Evolutionary conservation across 495 filamentous ascomycete genomes (phyloP), one percentile per base, ranked within the genome.

Genomic region (Lentithecium fluviatile): DNA sequence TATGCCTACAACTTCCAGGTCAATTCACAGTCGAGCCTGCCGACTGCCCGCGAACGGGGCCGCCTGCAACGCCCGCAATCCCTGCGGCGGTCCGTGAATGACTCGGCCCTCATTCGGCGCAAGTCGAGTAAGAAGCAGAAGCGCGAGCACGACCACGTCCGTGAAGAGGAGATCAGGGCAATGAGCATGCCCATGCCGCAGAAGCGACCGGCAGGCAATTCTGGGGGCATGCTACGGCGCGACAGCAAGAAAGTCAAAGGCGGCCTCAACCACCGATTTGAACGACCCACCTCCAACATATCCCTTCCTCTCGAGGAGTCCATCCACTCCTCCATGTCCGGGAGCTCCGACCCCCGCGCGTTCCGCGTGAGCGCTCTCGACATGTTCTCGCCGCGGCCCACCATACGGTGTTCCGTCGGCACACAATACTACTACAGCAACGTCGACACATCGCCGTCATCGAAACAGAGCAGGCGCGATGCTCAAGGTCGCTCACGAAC

Each of bases 71-170:
- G 82, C 42, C 79, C 81, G n/a, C 88, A 88, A 2, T 87, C 87
- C 6, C 71, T 90, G 38, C 85, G 83, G 46, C 87, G 85, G 47
- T 81, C 77, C 53, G 80, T 77, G 70, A 72, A 78, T 75, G 78
- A 78, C 50, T 74, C 77, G 1, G 74, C 74, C 20, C 76, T 87
- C 23, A 73, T 83, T 37, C 82, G 85, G 29, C 83, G 86, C 47
- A 88, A 83, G 65, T 85, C 89, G 15, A 94, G 87, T 77, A 95
- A 91, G 74, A 93, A 90, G 73, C 81, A 91, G 74, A 93, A 90
- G 72, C 81, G 87, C 55, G 86, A 87, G 52, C 83, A 84, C 34
- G 88, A 95, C 56, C 82, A 83, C 69, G 78, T 83, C 52, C 81
- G 91, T 17, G 91, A 95, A 71, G 88, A 88, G 53, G 90, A 96